Evolutionary conservation across 345 rosid species (phyloP).

Genomic region (Angophora floribunda): DNA sequence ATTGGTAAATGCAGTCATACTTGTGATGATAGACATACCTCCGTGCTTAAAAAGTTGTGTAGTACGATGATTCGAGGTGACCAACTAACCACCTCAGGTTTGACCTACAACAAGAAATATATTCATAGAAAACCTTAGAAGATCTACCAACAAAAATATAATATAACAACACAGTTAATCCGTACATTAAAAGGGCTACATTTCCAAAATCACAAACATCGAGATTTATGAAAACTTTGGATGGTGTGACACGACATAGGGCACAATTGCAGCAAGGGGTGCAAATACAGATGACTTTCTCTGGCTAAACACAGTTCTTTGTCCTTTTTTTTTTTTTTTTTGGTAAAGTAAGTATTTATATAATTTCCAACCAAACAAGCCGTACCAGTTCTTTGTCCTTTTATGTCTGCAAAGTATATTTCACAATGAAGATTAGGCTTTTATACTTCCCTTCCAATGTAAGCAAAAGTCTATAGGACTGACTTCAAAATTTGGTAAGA

Average conservation of each 20-base stretch:
- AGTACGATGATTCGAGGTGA: constrained; percentile 80
- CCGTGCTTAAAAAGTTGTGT: constrained; percentile 78
- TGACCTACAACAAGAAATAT: constrained; percentile 45
- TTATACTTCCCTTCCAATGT: background rate
- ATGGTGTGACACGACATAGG: background rate
- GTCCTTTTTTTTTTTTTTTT: no score
- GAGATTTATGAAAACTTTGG: background rate
- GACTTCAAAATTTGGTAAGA: background rate
- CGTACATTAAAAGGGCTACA: background rate
- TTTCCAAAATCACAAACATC: background rate
- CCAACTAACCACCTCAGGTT: constrained; percentile 93
- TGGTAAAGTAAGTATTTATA: no score
- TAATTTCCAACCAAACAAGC: no score
- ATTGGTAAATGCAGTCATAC: background rate
- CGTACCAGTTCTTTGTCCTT: background rate
- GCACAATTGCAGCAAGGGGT: background rate
- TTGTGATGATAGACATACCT: constrained; percentile 40
- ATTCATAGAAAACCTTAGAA: background rate
- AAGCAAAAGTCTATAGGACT: background rate
- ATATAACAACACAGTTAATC: background rate
- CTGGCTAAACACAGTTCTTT: background rate
- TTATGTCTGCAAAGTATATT: background rate
- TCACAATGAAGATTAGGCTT: background rate
- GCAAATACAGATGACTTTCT: background rate
- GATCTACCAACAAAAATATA: background rate